Base-by-base conservation (phyloP, 2,329 filamentous ascomycete genomes). In the Ophiosphaerella korrae region DNA sequence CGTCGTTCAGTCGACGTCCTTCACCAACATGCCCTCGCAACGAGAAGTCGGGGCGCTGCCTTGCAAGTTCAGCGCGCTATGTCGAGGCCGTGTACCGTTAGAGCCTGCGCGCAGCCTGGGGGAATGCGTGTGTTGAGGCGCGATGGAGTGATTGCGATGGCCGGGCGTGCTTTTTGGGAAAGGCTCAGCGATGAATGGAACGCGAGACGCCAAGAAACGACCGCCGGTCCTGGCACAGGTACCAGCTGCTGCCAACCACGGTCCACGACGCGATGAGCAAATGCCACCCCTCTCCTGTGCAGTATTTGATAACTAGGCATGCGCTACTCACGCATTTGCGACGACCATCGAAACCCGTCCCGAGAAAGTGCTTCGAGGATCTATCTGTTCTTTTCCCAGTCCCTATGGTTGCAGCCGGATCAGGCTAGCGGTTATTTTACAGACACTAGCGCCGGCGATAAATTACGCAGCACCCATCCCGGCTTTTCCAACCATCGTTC, bases 121-220 rank as follows among this genome's bases (percentile, higher is more conserved):
- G 44, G 50, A 29, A 16, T n/a, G 37, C 37, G 44, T 33, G 42
- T 49, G 42, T 43, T 50, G 55, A 37, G 50, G 51, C 50, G 53
- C 53, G 53, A 50, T 43, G 53, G 50, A 43, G 57, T 52, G 58
- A 50, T 47, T 52, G 60, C 49, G 50, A 55, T 55, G 40, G 55
- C 53, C 39, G 57, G 45, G 29, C 51, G 43, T 62, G 58, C 47
- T 60, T 59, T 52, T 52, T 55, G 50, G 60, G 51, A 58, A 60
- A 62, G 52, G 60, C 62, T 62, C 64, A 57, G 55, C 57, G 53
- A 62, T 54, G 58, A 58, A 60, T 57, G 54, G 45, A 59, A 63
- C 60, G 60, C 55, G 59, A 57, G 46, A 37, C 34, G 66, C 65
- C 61, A 67, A 70, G 60, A 29, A 29, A 52, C 53, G 56, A 44